Conservation (phyloP, 2,329 filamentous ascomycete species). For the Hymenoscyphus occultus region DNA sequence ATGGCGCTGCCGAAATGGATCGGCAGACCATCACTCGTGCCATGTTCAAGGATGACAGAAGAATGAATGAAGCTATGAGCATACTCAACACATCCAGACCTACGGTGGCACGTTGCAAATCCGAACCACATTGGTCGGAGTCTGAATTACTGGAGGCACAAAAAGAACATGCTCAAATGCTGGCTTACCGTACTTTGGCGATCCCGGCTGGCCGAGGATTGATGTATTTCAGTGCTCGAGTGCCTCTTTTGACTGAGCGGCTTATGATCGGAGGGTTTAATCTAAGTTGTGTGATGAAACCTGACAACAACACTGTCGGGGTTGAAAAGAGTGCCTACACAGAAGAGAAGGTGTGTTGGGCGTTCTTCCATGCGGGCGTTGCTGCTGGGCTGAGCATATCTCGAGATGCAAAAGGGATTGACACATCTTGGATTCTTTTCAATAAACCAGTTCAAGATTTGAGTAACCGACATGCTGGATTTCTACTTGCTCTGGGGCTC, state of each 20-base stretch:
- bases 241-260: conserved; percentile 88
- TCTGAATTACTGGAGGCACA: conserved; percentile 87
- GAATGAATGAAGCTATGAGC: conserved; percentile 79
- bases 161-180: conserved; percentile 81
- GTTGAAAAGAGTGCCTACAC: conserved; percentile 84
- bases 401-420: conserved; percentile 84
- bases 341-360: conserved; percentile 97
- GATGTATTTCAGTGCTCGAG: conserved; percentile 81
- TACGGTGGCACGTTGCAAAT: conserved; percentile 72
- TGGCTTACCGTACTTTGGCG: conserved; percentile 84
- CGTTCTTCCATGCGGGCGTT: conserved; percentile 95
- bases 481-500: conserved; percentile 83
- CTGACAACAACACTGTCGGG: conserved; percentile 87
- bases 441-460: conserved; percentile 87
- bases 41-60: conserved; percentile 87
- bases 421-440: conserved; percentile 98
- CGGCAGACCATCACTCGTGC: conserved; percentile 78
- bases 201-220: conserved; percentile 85
- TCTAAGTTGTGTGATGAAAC: conserved; percentile 85
- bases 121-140: conserved; percentile 76
- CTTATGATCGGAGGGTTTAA: conserved; percentile 89
- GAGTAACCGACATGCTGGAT: conserved; percentile 94
- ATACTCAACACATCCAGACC: conserved; percentile 83
- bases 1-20: conserved; percentile 80
- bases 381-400: conserved; percentile 92